Base-by-base conservation (phyloP, 768 basidiomycete species). In the Lactarius psammicola region DNA sequence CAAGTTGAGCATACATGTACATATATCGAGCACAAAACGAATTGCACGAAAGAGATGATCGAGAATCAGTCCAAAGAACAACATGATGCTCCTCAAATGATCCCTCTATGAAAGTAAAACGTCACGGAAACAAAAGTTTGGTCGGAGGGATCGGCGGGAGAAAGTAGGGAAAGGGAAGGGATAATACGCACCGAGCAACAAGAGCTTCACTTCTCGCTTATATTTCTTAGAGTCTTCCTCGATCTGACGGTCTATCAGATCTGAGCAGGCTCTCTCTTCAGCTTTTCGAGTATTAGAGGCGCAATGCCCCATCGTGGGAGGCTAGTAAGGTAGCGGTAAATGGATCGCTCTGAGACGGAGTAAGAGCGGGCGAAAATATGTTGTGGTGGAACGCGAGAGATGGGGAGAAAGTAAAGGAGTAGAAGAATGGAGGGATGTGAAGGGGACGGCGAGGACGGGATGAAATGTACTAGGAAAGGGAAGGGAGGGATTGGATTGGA, bases 141-240 rank as follows among this genome's bases (percentile, higher is more conserved):
- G n/a, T n/a, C 3, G 31, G 31, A 10, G 9, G 40, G 2, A n/a
- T n/a, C n/a, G 40, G 40, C 2, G 9, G 40, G 9, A 10, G 40
- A 42, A 42, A 10, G 40, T 3, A 20, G 40, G 40, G n/a, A n/a
- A n/a, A n/a, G n/a, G n/a, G 31, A 31, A 36, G 31, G 34, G 42
- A 9, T 20, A 20, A 23, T 20, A 69, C 90, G 59, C 68, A 92
- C 94, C 94, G n/a, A 97, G 80, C 18, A 97, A 79, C 23, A 97
- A 77, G 70, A 97, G 95, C 83, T 95, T 95, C 80, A 92, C 94
- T 74, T 95, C 94, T 72, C 87, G 86, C 74, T 88, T 88, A 68
- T 89, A 89, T 75, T 83, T 87, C 75, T 85, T 87, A 20, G 82
- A 83, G 75, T 95, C 94, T 77, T 95, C 93, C 74, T 95, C 92